Conservation (phyloP, 345 rosid genomes). For the Jatropha curcas region DNA sequence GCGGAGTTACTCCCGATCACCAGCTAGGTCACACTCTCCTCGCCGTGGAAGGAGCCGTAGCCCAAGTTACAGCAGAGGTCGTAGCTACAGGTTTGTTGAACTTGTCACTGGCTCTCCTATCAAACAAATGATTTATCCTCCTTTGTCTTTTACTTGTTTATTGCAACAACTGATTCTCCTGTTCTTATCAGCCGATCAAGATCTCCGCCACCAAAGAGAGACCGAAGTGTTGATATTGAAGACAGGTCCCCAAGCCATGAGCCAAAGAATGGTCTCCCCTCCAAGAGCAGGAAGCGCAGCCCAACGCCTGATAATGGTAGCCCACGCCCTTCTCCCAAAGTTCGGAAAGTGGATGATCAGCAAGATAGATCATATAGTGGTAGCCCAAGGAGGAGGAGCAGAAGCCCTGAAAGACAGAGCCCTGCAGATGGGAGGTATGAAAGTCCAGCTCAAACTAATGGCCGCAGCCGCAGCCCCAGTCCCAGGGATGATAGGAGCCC, state of each 20-base stretch:
- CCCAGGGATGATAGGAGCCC: slow-evolving; percentile 52
- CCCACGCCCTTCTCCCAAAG: slow-evolving; percentile 32
- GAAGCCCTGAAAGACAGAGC: slow-evolving; percentile 47
- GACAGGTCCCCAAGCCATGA: slow-evolving; percentile 33
- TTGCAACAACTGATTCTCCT: neutral
- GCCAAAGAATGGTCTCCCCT: slow-evolving; percentile 30
- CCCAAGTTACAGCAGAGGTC: slow-evolving; percentile 85
- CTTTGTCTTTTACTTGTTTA: neutral
- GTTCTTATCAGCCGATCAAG: slow-evolving; percentile 56
- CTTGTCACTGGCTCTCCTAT: neutral
- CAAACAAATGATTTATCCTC: neutral
- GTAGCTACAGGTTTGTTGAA: slow-evolving; percentile 62
- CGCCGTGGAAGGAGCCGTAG: slow-evolving; percentile 81
- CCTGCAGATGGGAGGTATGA: slow-evolving; percentile 39
- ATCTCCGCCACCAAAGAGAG: slow-evolving; percentile 66
- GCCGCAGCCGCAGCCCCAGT: slow-evolving; percentile 33
- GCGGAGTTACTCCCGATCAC: slow-evolving; percentile 74
- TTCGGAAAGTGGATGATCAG: slow-evolving; percentile 23
- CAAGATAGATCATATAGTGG: slow-evolving; percentile 28
- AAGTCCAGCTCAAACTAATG: slow-evolving; percentile 61
- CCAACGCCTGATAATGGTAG: slow-evolving; percentile 47
- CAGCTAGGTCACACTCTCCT: slow-evolving; percentile 51
- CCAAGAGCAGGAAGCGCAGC: slow-evolving; percentile 61
- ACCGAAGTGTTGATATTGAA: slow-evolving; percentile 45
- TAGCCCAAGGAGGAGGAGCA: slow-evolving; percentile 43